phyloP scores from a whole-genome alignment of 768 basidiomycete species.

The Tulasnella sp. region DNA sequence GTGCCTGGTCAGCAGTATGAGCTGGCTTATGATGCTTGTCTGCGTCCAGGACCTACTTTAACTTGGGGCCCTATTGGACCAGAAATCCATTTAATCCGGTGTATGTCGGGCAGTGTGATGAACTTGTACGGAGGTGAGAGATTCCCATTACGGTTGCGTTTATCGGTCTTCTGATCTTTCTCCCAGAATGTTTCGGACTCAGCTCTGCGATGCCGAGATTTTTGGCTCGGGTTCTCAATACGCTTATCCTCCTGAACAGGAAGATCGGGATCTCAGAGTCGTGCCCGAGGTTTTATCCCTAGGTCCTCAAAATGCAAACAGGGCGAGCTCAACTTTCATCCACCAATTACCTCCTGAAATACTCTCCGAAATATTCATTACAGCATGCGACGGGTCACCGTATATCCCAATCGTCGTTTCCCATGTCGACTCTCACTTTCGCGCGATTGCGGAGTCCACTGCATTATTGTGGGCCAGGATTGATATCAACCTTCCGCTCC shows the following conservation, averaged over 20 bases:
- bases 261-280: too few species aligned
- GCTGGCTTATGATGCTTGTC: too few species aligned
- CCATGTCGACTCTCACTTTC: not conserved
- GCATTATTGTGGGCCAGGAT: not conserved
- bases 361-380: not conserved
- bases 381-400: not conserved
- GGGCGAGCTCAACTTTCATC: not conserved
- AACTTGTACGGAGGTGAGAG: not conserved
- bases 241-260: not conserved
- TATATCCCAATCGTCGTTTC: not conserved
- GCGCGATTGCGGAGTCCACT: not conserved
- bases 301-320: not conserved
- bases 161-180: not conserved
- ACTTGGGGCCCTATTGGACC: not conserved
- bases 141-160: not conserved
- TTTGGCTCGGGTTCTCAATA: not conserved
- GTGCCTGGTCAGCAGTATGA: too few species aligned
- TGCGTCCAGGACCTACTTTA: not conserved
- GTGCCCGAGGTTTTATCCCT: not conserved
- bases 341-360: not conserved
- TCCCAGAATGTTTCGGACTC: not conserved
- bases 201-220: not conserved
- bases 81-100: not conserved
- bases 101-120: not conserved
- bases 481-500: not conserved